Evolutionary conservation across 495 filamentous ascomycete species (phyloP).

Genomic region (Extremus antarcticus): DNA sequence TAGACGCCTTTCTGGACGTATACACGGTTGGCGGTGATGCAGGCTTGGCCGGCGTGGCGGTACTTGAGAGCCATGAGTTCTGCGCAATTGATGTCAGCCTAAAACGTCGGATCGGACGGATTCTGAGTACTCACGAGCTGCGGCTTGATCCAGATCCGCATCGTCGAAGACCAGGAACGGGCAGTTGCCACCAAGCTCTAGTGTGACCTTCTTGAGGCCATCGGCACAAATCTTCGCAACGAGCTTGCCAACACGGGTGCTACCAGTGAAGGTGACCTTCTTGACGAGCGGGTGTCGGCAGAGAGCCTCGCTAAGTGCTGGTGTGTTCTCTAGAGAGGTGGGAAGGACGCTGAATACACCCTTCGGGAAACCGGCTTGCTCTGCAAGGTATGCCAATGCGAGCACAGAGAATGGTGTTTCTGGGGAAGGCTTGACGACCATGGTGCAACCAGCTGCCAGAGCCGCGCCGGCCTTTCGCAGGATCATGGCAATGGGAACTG

Average conservation of each 20-base stretch:
- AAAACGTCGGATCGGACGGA: background rate
- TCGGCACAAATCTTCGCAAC: conserved; percentile 31
- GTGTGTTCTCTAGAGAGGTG: conserved; percentile 32
- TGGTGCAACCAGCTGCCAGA: conserved; percentile 54
- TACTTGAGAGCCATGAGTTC: conserved; percentile 30
- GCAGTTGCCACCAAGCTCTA: conserved; percentile 36
- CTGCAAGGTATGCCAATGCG: conserved; percentile 32
- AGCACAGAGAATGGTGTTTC: conserved; percentile 33
- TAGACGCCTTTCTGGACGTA: conserved; percentile 34
- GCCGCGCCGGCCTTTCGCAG: conserved; percentile 59
- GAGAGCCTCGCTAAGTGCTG: conserved; percentile 30
- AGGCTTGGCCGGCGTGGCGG: conserved; percentile 35
- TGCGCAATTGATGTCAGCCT: background rate
- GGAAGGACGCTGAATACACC: conserved; percentile 32
- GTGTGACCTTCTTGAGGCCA: conserved; percentile 33
- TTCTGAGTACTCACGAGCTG: conserved; percentile 11
- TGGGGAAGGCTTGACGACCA: conserved; percentile 35
- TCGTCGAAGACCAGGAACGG: conserved; percentile 36
- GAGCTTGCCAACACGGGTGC: conserved; percentile 32
- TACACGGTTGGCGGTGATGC: conserved; percentile 34
- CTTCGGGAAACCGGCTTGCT: conserved; percentile 31
- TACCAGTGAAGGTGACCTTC: conserved; percentile 36
- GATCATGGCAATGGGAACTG: conserved; percentile 44
- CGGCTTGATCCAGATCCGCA: conserved; percentile 31
- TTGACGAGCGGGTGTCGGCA: conserved; percentile 30